These are phyloP conservation scores for Coemansia sp. DNA, from an alignment of 192 early-diverging fungal genomes.

Conservation along the genomic window DNA sequence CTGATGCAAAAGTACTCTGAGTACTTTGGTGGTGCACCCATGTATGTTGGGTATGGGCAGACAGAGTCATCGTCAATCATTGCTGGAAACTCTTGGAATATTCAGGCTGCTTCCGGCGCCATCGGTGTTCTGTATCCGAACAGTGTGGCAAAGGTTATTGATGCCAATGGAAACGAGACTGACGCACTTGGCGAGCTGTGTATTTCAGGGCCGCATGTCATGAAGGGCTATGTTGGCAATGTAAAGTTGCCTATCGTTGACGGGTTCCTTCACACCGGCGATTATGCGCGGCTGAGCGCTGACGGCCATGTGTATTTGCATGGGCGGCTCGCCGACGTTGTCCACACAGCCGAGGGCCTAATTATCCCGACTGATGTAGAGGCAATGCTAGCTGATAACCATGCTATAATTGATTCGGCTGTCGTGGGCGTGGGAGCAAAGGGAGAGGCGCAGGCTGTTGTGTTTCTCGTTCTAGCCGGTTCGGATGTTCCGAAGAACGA, in stretches of 20 bases:
- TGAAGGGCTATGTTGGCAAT: constrained; percentile 81
- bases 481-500: neutral
- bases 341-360: constrained; percentile 71
- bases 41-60: constrained; percentile 35
- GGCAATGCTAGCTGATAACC: constrained; percentile 60
- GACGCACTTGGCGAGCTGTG: constrained; percentile 73
- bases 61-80: constrained; percentile 31
- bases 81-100: constrained; percentile 17
- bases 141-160: constrained; percentile 34
- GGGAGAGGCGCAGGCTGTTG: constrained; percentile 12
- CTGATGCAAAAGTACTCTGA: constrained; percentile 14
- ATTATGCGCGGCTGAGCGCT: constrained; percentile 64
- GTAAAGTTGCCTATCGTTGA: constrained; percentile 59
- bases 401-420: constrained; percentile 62
- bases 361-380: constrained; percentile 84
- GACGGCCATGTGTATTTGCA: constrained; percentile 63
- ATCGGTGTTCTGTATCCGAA: constrained; percentile 43
- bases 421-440: constrained; percentile 54
- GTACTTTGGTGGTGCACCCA: constrained; percentile 21
- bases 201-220: constrained; percentile 78
- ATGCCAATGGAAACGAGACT: constrained; percentile 62
- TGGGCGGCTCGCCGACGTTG: constrained; percentile 79
- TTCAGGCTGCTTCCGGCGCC: constrained; percentile 14
- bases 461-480: constrained; percentile 12
- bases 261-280: constrained; percentile 79